Evolutionary conservation across 2,329 filamentous ascomycete genomes (phyloP), one percentile per base, ranked within the genome.

Genomic region (Monosporascus cannonballus): DNA sequence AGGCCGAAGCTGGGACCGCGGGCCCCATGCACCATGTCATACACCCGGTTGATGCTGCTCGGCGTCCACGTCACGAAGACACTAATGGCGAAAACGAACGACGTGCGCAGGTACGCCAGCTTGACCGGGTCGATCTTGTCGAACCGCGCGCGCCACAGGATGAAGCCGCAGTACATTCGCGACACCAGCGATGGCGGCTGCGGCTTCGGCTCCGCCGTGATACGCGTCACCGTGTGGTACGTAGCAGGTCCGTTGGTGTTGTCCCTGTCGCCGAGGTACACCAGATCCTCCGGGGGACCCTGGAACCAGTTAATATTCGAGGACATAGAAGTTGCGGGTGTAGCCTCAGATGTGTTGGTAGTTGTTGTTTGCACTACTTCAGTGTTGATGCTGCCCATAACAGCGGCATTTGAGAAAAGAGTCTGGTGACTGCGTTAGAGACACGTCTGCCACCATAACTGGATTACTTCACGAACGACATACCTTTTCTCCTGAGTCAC

Each of bases 21-120:
- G 30, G 56, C 64, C 0, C 80, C 79, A 49, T 79, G 70, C 7
- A 83, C 69, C 57, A 90, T 77, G 56, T 83, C 79, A 69, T 90
- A 86, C 27, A 91, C 80, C 30, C 88, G 78, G 68, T 93, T 93
- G 64, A 89, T 77, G 54, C 84, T 88, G 59, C 84, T 87, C 6
- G 81, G 81, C 4, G 80, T 83, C 80, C 81, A 84, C 3, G 81
- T 84, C 42, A 83, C 78, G 36, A 84, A 70, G 25, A 84, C 79
- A 47, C 78, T 82, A 53, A 84, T 73, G 47, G 80, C 79, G 59
- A 84, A 84, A 11, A 84, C 76, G 61, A 83, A 81, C 25, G 79
- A 83, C 7, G 81, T 84, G 15, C 80, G 76, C 44, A 84, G 71
- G 61, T 84, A 84, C 9, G 80, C 80, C 4, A 81, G 70, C 70